Percentiles rank a stretch among this genome's conserved stretches.
phyloP scores from a whole-genome alignment of 768 basidiomycete species.

The Lyophyllum atratum region DNA sequence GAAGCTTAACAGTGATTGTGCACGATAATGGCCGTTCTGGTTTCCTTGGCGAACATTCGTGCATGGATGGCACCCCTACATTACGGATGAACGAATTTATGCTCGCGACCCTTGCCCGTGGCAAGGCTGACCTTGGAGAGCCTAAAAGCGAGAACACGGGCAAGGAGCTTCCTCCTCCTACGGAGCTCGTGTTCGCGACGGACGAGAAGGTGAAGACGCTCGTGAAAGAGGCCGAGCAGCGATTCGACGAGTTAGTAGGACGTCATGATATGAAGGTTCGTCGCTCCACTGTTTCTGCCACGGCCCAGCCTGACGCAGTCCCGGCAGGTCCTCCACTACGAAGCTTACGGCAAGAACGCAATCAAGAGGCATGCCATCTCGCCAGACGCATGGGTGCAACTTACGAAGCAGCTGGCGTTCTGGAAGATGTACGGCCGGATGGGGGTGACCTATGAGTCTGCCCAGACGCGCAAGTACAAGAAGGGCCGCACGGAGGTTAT shows the following conservation, averaged over 20 bases:
- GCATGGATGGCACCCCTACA: constrained; percentile 95
- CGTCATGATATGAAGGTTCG: constrained; percentile 79
- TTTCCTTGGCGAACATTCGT: constrained; percentile 87
- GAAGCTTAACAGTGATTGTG: constrained; percentile 70
- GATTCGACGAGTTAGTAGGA: constrained; percentile 76
- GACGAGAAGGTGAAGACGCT: constrained; percentile 52
- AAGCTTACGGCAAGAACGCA: constrained; percentile 84
- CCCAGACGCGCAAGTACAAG: constrained; percentile 92
- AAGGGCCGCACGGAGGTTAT: constrained; percentile 95
- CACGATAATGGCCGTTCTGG: constrained; percentile 94
- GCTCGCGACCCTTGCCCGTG: constrained; percentile 69
- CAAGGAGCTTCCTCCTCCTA: constrained; percentile 50
- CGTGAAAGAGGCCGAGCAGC: constrained; percentile 58
- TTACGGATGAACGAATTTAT: constrained; percentile 95
- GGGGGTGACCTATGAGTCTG: constrained; percentile 88
- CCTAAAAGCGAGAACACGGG: constrained; percentile 33
- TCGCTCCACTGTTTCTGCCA: constrained; percentile 4
- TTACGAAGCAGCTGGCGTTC: constrained; percentile 96
- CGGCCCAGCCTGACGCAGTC: neutral
- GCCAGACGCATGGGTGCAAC: constrained; percentile 94
- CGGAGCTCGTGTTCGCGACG: constrained; percentile 72
- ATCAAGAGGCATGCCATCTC: constrained; percentile 84
- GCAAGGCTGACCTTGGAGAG: constrained; percentile 78
- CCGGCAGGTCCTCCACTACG: constrained; percentile 73
- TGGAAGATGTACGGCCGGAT: constrained; percentile 78